phyloP scores from a whole-genome alignment of 345 rosid species.

The Ceriops zippeliana region DNA sequence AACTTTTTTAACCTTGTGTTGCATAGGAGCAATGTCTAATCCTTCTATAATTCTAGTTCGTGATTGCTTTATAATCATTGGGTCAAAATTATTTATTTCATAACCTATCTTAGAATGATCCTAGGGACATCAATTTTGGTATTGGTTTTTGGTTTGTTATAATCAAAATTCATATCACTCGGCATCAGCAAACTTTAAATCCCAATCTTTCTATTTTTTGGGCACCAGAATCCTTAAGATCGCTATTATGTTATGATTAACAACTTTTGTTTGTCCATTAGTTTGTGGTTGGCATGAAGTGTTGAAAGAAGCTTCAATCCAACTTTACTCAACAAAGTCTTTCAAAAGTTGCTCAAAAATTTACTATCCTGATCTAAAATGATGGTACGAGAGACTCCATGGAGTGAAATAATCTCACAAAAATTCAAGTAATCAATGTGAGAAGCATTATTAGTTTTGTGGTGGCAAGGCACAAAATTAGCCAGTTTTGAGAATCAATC shows the following conservation, averaged over 20 bases:
- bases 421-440: background rate
- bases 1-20: too few relatives aligned
- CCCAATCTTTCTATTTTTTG: background rate
- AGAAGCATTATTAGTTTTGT: background rate
- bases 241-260: too few relatives aligned
- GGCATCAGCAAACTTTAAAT: too few relatives aligned
- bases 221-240: background rate
- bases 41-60: too few relatives aligned
- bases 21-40: too few relatives aligned
- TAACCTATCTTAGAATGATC: too few relatives aligned
- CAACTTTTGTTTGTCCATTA: constrained; percentile 1
- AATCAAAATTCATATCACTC: too few relatives aligned
- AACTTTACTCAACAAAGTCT: background rate
- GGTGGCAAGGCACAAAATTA: constrained; percentile 1
- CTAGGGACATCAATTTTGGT: too few relatives aligned
- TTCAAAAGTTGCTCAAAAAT: constrained; percentile 2
- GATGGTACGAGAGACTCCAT: background rate
- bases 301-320: background rate
- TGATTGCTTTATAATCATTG: too few relatives aligned
- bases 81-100: too few relatives aligned
- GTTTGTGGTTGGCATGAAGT: background rate
- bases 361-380: background rate
- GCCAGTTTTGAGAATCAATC: constrained; percentile 4
- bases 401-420: background rate
- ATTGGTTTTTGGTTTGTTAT: too few relatives aligned